phyloP scores from a whole-genome alignment of 768 basidiomycete genomes.

The Clitopilus hobsonii region DNA sequence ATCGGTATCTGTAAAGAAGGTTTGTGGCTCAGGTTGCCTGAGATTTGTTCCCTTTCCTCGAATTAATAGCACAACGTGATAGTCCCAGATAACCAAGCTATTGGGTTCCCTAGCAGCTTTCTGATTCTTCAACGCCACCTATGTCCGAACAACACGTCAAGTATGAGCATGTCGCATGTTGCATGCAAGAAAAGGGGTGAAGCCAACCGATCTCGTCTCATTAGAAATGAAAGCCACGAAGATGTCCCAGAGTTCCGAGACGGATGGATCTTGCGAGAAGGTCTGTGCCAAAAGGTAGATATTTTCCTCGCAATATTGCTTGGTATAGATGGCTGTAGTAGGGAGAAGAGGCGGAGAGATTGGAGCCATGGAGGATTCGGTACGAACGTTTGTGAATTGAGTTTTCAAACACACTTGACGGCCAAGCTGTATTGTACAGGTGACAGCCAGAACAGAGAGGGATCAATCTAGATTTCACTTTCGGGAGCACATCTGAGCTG shows the following conservation, averaged over 20 bases:
- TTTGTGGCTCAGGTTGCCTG: neutral
- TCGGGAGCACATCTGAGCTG: neutral
- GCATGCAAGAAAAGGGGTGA: neutral
- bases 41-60: constrained; percentile 22
- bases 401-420: too few species aligned
- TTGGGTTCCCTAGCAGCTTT: constrained; percentile 30
- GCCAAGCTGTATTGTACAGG: neutral
- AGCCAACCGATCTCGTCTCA: constrained; percentile 45
- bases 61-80: constrained; percentile 63
- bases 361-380: neutral
- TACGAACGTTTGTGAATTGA: neutral
- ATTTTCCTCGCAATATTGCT: constrained; percentile 72
- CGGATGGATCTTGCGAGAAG: constrained; percentile 27
- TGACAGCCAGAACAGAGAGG: neutral
- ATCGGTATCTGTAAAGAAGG: neutral
- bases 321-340: constrained; percentile 43
- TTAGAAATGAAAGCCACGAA: constrained; percentile 67
- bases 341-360: constrained; percentile 32
- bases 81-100: constrained; percentile 62
- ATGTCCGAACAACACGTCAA: constrained; percentile 2
- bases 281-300: constrained; percentile 51
- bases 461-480: neutral
- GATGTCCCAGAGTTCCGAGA: constrained; percentile 39
- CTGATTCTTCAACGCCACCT: constrained; percentile 69
- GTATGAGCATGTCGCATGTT: neutral